phyloP scores from a whole-genome alignment of 2,329 filamentous ascomycete species.

The Pezicula rhizophila region DNA sequence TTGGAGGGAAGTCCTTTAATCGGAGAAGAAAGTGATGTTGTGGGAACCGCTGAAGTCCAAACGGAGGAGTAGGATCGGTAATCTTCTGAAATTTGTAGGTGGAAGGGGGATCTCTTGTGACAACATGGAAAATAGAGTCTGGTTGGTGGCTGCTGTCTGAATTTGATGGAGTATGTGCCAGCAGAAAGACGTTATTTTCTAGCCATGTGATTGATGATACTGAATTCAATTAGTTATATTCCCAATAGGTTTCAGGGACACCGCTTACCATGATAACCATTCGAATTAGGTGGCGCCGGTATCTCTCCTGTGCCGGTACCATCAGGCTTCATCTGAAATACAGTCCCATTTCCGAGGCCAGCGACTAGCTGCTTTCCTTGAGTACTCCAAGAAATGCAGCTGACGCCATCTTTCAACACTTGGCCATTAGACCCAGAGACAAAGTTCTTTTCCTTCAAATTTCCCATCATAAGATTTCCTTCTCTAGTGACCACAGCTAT shows the following conservation, averaged over 20 bases:
- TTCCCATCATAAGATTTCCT: conserved; percentile 78
- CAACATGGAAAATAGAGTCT: conserved; percentile 70
- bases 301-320: conserved; percentile 73
- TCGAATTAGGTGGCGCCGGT: conserved; percentile 65
- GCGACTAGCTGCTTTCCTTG: conserved; percentile 90
- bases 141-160: conserved; percentile 46
- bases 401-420: conserved; percentile 68
- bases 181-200: conserved; percentile 78
- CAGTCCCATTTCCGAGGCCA: conserved; percentile 73
- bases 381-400: conserved; percentile 84
- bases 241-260: background rate
- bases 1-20: conserved; percentile 73
- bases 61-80: conserved; percentile 67
- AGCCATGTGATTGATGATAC: conserved; percentile 84
- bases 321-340: conserved; percentile 76
- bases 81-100: conserved; percentile 70
- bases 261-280: conserved; percentile 59
- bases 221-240: conserved; percentile 27
- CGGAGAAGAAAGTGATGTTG: conserved; percentile 75
- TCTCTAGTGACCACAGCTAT: conserved; percentile 75
- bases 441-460: conserved; percentile 63
- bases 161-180: conserved; percentile 66
- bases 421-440: conserved; percentile 53
- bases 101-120: conserved; percentile 56
- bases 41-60: conserved; percentile 55